phyloP scores from a whole-genome alignment of 306 rosid species.

The Gillenia trifoliata region DNA sequence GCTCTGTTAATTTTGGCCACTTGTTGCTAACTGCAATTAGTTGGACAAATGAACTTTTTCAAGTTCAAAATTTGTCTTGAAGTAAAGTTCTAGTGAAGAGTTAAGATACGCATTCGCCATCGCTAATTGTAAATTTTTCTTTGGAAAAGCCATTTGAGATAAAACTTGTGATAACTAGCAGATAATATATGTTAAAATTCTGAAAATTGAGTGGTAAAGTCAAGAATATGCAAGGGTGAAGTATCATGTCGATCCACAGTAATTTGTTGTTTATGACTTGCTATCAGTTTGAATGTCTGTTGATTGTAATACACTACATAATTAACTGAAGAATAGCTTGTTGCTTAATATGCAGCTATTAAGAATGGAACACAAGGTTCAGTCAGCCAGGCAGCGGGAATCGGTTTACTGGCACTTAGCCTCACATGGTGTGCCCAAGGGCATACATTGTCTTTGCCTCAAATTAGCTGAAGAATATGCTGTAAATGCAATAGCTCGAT shows the following conservation, averaged over 20 bases:
- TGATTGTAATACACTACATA: not conserved
- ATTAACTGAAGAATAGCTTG: not conserved
- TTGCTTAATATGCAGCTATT: constrained; percentile 47
- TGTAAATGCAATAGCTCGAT: constrained; percentile 70
- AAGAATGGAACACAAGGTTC: constrained; percentile 75
- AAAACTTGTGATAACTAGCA: not conserved
- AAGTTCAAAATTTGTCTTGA: not conserved
- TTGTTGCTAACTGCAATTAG: not conserved
- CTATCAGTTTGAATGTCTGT: not conserved
- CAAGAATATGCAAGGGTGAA: not conserved
- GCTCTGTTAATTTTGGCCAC: not conserved
- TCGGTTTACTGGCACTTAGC: constrained; percentile 88
- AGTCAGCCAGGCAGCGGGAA: constrained; percentile 62
- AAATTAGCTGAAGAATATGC: constrained; percentile 87
- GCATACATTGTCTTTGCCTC: constrained; percentile 77
- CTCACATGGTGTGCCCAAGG: constrained; percentile 76
- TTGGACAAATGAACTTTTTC: not conserved
- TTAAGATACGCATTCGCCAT: not conserved
- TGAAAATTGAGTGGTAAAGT: not conserved
- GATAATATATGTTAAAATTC: not conserved
- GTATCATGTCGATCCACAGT: not conserved
- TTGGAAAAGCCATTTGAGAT: not conserved
- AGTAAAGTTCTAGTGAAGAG: not conserved
- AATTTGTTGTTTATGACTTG: not conserved
- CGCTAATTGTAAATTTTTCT: not conserved